Evolutionary conservation across 495 filamentous ascomycete species (phyloP), one percentile per base, ranked within the genome.

Genomic region (Aspergillus haitiensis): DNA sequence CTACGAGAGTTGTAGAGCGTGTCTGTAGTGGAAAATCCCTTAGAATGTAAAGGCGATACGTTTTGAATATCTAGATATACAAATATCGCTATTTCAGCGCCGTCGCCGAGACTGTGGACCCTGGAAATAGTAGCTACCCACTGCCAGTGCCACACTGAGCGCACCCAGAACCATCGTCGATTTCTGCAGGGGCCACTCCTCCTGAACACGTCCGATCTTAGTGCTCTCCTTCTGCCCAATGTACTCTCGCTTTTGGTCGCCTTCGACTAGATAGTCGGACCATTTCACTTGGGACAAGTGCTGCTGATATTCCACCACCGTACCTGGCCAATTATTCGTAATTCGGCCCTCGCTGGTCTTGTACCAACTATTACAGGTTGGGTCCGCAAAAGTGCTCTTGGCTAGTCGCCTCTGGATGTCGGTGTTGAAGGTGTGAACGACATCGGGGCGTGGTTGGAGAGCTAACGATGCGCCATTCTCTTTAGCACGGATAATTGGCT

Each of bases 311-410:
- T 78, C 70, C 2, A 83, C 56, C 11, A 77, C 82, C 33, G 76
- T 79, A 2, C 77, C 74, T 15, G 65, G 73, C 81, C 82, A 86
- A 63, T 84, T 84, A 53, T 82, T 83, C 21, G 81, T 85, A 56
- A 85, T 81, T 32, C 72, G 59, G 1, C 82, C 84, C 10, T 78
- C 72, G 0, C 75, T 72, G 35, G 71, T 76, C 69, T 84, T 84
- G 64, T 85, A 86, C 81, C 82, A 86, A 16, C 70, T 76, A 13
- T 70, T 73, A 64, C 82, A 86, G 27, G 72, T 74, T 2, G 78
- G 78, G 58, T 86, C 80, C 9, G 81, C 82, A 55, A 81, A 86
- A 40, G 67, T 73, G 18, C 68, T 76, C 18, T 66, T 66, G 12
- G 64, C 52, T 13, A 86, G 69, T 2, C 64, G 52, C 0, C 58